These are phyloP conservation scores for Ophidiomyces ophidiicola DNA, from an alignment of 2,329 filamentous ascomycete genomes.

Conservation along the genomic window DNA sequence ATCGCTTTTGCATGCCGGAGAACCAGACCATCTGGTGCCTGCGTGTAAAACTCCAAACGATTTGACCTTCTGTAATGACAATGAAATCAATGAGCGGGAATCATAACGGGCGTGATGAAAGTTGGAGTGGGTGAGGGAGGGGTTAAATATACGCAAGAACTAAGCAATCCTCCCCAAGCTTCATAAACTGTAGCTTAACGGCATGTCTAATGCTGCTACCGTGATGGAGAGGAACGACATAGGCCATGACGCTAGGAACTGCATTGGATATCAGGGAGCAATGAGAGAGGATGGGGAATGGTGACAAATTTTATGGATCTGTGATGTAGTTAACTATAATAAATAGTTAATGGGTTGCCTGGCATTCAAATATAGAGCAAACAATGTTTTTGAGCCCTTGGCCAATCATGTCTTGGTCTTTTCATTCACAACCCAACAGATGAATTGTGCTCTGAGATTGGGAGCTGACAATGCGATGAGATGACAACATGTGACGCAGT, in stretches of 20 bases:
- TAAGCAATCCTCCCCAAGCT: conserved; percentile 63
- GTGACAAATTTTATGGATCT: too few relatives aligned
- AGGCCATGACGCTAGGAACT: conserved; percentile 61
- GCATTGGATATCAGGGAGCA: too few relatives aligned
- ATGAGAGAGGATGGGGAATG: too few relatives aligned
- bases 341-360: too few relatives aligned
- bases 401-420: too few relatives aligned
- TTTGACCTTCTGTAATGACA: conserved; percentile 57
- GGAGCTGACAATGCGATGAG: too few relatives aligned
- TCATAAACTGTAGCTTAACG: conserved; percentile 64
- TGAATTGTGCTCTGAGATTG: too few relatives aligned
- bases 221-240: conserved; percentile 83
- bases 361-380: too few relatives aligned
- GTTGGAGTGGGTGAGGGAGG: conserved; percentile 15
- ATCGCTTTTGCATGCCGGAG: conserved; percentile 59
- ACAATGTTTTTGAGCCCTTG: too few relatives aligned
- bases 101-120: background rate
- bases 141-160: conserved; percentile 62
- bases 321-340: too few relatives aligned
- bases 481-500: too few relatives aligned
- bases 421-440: too few relatives aligned
- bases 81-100: conserved; percentile 16
- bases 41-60: conserved; percentile 69
- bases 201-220: conserved; percentile 87
- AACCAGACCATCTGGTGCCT: conserved; percentile 47